Evolutionary conservation across 805 yeast species (phyloP).

Genomic region (Yarrowia sp.): DNA sequence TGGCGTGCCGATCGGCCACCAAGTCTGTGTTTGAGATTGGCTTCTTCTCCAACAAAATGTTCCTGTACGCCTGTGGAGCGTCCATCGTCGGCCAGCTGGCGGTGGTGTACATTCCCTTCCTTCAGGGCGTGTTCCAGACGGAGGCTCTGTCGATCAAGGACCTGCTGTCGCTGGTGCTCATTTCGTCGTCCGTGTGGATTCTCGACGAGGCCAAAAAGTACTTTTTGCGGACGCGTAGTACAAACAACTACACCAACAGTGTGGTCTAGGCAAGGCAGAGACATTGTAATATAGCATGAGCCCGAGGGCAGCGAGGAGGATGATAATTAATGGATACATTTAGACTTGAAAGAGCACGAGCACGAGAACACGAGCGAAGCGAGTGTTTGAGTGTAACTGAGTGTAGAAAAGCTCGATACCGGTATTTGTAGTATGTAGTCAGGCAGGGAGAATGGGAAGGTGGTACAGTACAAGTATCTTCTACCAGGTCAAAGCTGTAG

Average conservation of each 20-base stretch:
- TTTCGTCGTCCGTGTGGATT: conserved; percentile 79
- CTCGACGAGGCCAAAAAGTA: conserved; percentile 80
- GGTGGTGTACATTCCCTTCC: conserved; percentile 89
- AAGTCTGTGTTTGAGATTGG: conserved; percentile 85
- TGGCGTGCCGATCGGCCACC: conserved; percentile 83
- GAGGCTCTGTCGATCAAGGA: conserved; percentile 79
- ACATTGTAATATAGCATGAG: conserved; percentile 17
- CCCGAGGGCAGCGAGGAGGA: neutral
- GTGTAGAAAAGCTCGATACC: too few relatives aligned
- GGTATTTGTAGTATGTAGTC: too few relatives aligned
- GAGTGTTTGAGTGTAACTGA: too few relatives aligned
- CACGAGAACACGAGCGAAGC: too few relatives aligned
- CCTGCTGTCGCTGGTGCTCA: conserved; percentile 53
- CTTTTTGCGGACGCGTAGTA: conserved; percentile 24
- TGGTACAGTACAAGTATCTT: too few relatives aligned
- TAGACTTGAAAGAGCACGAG: too few relatives aligned
- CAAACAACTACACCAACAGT: conserved; percentile 9
- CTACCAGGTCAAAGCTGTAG: too few relatives aligned
- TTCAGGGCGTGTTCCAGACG: conserved; percentile 90
- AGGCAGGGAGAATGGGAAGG: too few relatives aligned
- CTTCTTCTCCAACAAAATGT: conserved; percentile 73
- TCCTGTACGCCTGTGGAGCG: conserved; percentile 86
- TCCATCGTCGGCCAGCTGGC: conserved; percentile 87
- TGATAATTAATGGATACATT: conserved; percentile 10
- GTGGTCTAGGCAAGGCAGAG: conserved; percentile 1